These are phyloP conservation scores for Penicillium concentricum DNA, from an alignment of 2,329 filamentous ascomycete genomes.

Conservation along the genomic window DNA sequence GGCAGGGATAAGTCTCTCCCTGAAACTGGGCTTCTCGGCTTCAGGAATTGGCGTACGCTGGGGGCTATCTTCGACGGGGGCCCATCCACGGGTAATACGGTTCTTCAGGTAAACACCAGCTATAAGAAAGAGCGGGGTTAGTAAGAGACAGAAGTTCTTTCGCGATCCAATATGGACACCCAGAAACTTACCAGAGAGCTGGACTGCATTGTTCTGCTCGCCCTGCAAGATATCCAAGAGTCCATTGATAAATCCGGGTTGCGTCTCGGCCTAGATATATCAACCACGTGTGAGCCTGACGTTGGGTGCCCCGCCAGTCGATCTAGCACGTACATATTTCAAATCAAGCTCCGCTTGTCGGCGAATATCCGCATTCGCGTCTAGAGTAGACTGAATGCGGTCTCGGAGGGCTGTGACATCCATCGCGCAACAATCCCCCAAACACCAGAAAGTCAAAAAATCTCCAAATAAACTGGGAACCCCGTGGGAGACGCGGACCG, in stretches of 20 bases:
- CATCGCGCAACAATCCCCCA: constrained; percentile 49
- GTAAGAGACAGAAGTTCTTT: constrained; percentile 7
- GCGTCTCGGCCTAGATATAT: constrained; percentile 72
- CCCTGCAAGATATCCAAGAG: constrained; percentile 85
- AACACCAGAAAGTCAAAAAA: constrained; percentile 30
- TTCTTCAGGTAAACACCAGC: constrained; percentile 98
- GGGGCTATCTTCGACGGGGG: constrained; percentile 70
- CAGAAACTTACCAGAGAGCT: constrained; percentile 74
- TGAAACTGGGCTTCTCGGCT: constrained; percentile 81
- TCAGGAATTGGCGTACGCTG: constrained; percentile 76
- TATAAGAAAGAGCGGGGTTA: constrained; percentile 43
- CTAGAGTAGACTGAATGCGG: constrained; percentile 64
- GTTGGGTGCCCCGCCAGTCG: constrained; percentile 12
- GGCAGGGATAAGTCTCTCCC: constrained; percentile 83
- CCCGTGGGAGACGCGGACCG: constrained; percentile 21
- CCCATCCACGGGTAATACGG: constrained; percentile 90
- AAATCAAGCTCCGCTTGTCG: constrained; percentile 64
- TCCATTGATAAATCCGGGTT: constrained; percentile 85
- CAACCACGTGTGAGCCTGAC: constrained; percentile 19
- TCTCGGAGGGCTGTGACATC: constrained; percentile 61
- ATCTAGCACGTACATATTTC: constrained; percentile 56
- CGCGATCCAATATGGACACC: background rate
- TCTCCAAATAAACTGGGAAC: constrained; percentile 23
- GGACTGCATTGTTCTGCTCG: constrained; percentile 80
- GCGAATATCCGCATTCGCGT: constrained; percentile 60